Conservation (phyloP, 2,329 filamentous ascomycete species). For the Blastomyces parvus region DNA sequence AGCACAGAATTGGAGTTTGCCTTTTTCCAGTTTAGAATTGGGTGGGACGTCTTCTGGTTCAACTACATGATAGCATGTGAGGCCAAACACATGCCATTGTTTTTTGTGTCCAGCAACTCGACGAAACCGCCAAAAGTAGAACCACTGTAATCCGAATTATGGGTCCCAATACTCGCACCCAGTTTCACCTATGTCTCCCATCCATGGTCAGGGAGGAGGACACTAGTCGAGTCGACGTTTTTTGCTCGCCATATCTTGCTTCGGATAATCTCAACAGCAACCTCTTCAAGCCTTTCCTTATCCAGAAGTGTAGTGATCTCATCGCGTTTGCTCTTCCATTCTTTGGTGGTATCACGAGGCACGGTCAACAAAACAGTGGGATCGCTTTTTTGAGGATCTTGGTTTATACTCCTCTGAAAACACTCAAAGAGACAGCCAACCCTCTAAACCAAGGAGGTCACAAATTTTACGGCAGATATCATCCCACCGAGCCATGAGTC, state of each 20-base stretch:
- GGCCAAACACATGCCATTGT: neutral
- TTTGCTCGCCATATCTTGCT: neutral
- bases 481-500: conserved; percentile 2
- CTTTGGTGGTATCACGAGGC: neutral
- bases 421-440: conserved; percentile 7
- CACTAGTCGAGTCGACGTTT: neutral
- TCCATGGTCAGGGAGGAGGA: neutral
- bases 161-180: neutral
- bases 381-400: neutral
- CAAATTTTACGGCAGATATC: neutral
- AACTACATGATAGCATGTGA: conserved; percentile 1
- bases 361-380: conserved; percentile 13
- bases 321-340: conserved; percentile 6
- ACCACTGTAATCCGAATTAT: neutral
- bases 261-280: conserved; percentile 1
- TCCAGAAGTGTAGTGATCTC: neutral
- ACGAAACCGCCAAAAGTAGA: conserved; percentile 3
- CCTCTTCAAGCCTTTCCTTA: neutral
- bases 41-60: neutral
- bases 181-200: neutral
- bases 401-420: neutral
- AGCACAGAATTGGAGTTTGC: neutral
- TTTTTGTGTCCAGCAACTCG: neutral
- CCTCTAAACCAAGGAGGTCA: neutral
- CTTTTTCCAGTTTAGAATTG: conserved; percentile 1